phyloP scores from a whole-genome alignment of 768 basidiomycete species.

The Mycena filopes region DNA sequence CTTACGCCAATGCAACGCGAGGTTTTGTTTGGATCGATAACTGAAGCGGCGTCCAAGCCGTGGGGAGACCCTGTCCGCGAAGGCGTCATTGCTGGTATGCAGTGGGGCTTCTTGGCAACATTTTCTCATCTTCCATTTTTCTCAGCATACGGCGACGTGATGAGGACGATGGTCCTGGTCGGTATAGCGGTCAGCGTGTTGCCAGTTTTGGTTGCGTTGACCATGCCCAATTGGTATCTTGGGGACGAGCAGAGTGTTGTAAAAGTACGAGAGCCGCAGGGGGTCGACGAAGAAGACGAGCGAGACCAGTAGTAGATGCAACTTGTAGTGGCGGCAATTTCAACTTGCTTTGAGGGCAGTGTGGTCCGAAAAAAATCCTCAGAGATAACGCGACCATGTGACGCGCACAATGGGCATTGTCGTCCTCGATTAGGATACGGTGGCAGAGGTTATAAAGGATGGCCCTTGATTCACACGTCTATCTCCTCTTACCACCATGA shows the following conservation, averaged over 20 bases:
- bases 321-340: neutral
- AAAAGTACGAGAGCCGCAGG: neutral
- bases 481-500: slow-evolving; percentile 5
- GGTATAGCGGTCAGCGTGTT: slow-evolving; percentile 65
- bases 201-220: slow-evolving; percentile 66
- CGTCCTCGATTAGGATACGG: neutral
- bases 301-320: neutral
- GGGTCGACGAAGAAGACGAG: neutral
- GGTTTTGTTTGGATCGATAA: slow-evolving; percentile 66
- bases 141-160: slow-evolving; percentile 64
- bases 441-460: neutral
- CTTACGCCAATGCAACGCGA: slow-evolving; percentile 54
- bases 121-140: neutral
- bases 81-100: slow-evolving; percentile 65
- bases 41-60: slow-evolving; percentile 57
- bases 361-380: no score
- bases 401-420: slow-evolving; percentile 4
- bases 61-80: slow-evolving; percentile 68
- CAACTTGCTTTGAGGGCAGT: neutral
- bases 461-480: neutral
- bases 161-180: slow-evolving; percentile 65
- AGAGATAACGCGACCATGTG: slow-evolving; percentile 7
- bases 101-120: slow-evolving; percentile 14
- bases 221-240: slow-evolving; percentile 75
- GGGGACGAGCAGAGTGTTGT: slow-evolving; percentile 79